Conservation (phyloP, 495 filamentous ascomycete genomes). For the Aspergillus homomorphus region DNA sequence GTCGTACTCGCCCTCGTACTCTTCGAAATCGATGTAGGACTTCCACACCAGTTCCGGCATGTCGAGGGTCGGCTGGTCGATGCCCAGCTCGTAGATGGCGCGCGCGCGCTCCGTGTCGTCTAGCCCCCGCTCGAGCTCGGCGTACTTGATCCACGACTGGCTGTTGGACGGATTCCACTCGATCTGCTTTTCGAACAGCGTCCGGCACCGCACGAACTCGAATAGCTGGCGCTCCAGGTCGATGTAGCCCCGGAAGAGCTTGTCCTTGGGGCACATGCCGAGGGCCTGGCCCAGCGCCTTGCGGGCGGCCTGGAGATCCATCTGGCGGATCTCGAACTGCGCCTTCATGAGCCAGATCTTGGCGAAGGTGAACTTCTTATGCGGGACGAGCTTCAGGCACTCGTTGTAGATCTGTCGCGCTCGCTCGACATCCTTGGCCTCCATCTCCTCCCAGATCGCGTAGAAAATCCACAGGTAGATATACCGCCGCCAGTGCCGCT, state of each 20-base stretch:
- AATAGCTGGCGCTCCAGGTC: slow-evolving; percentile 87
- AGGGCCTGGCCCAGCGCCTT: slow-evolving; percentile 88
- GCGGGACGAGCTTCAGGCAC: slow-evolving; percentile 82
- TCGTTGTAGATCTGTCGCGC: slow-evolving; percentile 89
- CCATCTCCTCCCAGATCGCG: slow-evolving; percentile 89
- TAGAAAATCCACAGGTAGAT: slow-evolving; percentile 99
- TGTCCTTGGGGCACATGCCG: slow-evolving; percentile 94
- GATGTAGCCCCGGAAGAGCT: slow-evolving; percentile 90
- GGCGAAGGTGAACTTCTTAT: slow-evolving; percentile 96
- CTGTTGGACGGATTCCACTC: slow-evolving; percentile 86
- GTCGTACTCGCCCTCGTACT: slow-evolving; percentile 86
- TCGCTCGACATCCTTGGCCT: slow-evolving; percentile 71
- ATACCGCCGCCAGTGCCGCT: slow-evolving; percentile 94
- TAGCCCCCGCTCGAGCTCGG: slow-evolving; percentile 83
- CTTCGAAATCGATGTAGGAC: slow-evolving; percentile 96
- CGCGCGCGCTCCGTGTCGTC: slow-evolving; percentile 83
- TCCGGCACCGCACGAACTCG: slow-evolving; percentile 87
- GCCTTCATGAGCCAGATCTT: slow-evolving; percentile 94
- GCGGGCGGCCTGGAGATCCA: slow-evolving; percentile 71
- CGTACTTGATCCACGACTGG: slow-evolving; percentile 92
- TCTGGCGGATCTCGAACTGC: slow-evolving; percentile 88
- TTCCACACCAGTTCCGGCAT: slow-evolving; percentile 99
- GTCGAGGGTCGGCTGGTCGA: slow-evolving; percentile 79
- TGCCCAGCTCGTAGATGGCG: slow-evolving; percentile 90
- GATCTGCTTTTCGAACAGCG: slow-evolving; percentile 88